Percentiles rank a stretch among this genome's conserved stretches.
Conservation (phyloP, 805 yeast species). For the Nakazawaea ernobii region DNA sequence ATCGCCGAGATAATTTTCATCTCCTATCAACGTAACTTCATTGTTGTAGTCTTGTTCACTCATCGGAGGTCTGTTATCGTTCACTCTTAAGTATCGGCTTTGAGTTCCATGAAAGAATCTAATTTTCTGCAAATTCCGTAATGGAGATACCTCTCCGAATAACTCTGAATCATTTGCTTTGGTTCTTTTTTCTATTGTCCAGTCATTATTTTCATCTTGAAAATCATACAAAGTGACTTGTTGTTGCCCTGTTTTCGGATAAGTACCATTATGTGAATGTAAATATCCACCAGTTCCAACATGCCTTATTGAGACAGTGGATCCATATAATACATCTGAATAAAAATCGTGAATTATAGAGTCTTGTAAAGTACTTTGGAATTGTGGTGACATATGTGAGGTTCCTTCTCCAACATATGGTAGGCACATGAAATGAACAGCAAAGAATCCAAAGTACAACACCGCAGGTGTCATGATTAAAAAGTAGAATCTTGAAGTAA, state of each 20-base stretch:
- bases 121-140: slow-evolving; percentile 48
- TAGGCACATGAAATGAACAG: slow-evolving; percentile 46
- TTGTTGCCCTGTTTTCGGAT: slow-evolving; percentile 61
- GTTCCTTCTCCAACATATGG: slow-evolving; percentile 54
- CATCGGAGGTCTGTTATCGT: slow-evolving; percentile 74
- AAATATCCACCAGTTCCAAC: slow-evolving; percentile 68
- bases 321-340: slow-evolving; percentile 68
- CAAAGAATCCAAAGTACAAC: slow-evolving; percentile 53
- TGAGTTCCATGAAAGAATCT: slow-evolving; percentile 69
- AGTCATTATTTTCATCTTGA: slow-evolving; percentile 60
- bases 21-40: slow-evolving; percentile 75
- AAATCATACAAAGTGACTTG: slow-evolving; percentile 71
- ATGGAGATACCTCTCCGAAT: slow-evolving; percentile 20
- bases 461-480: slow-evolving; percentile 50
- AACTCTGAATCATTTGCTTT: slow-evolving; percentile 35
- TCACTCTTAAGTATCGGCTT: slow-evolving; percentile 62
- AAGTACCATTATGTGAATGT: slow-evolving; percentile 66
- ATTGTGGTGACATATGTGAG: slow-evolving; percentile 58
- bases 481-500: slow-evolving; percentile 31
- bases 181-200: slow-evolving; percentile 55
- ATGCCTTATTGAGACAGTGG: slow-evolving; percentile 70
- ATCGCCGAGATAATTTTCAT: slow-evolving; percentile 56
- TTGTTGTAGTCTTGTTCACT: slow-evolving; percentile 86
- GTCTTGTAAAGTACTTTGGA: slow-evolving; percentile 52
- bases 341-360: slow-evolving; percentile 37